These are phyloP conservation scores for Samsoniella hepiali DNA, from an alignment of 2,329 filamentous ascomycete genomes.

Conservation along the genomic window DNA sequence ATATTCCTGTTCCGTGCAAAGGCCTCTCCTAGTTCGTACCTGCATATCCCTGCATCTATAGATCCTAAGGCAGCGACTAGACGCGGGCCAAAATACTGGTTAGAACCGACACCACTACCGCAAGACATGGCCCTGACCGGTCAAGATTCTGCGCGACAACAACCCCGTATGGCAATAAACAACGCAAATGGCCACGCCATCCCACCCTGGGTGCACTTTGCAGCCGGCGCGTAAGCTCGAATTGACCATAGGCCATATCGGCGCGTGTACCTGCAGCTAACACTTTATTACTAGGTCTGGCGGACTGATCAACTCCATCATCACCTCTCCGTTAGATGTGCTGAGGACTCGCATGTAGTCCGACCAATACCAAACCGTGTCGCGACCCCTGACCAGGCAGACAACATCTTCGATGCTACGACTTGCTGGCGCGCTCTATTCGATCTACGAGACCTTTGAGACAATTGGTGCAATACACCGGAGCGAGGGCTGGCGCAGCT, in stretches of 20 bases:
- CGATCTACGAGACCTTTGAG: slow-evolving; percentile 81
- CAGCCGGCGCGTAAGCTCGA: slow-evolving; percentile 70
- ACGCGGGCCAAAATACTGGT: too few relatives aligned
- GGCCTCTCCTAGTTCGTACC: too few relatives aligned
- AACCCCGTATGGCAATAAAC: not conserved
- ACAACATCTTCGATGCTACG: slow-evolving; percentile 53
- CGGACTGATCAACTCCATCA: slow-evolving; percentile 81
- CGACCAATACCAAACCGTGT: slow-evolving; percentile 86
- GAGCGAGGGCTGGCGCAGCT: slow-evolving; percentile 77
- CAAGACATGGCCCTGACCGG: not conserved
- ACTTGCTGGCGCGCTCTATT: slow-evolving; percentile 63
- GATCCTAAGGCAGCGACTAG: too few relatives aligned
- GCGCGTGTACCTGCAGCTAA: not conserved
- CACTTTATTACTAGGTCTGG: slow-evolving; percentile 55
- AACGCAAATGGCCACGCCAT: not conserved
- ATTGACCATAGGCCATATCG: not conserved
- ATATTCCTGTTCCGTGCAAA: too few relatives aligned
- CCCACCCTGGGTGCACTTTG: slow-evolving; percentile 74
- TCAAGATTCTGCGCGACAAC: not conserved
- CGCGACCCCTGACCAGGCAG: slow-evolving; percentile 61
- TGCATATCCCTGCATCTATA: too few relatives aligned
- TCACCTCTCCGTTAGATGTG: slow-evolving; percentile 80
- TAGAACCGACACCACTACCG: too few relatives aligned
- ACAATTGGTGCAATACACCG: slow-evolving; percentile 79
- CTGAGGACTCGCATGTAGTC: slow-evolving; percentile 91